Conservation (phyloP, 495 filamentous ascomycete genomes). For the Neurospora sp. region DNA sequence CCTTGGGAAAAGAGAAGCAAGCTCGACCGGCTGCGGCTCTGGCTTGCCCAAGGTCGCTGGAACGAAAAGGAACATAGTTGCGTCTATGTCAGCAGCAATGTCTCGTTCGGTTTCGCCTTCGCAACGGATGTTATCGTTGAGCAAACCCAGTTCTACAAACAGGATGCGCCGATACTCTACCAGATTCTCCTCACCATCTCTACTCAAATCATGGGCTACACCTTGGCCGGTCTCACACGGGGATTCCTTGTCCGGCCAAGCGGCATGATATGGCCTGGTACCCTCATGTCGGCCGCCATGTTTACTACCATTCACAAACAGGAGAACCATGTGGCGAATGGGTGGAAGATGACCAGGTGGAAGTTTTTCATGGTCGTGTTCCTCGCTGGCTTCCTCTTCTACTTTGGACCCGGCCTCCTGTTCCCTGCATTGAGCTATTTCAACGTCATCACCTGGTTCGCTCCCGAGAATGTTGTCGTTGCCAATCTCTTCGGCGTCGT, state of each 20-base stretch:
- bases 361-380: constrained; percentile 75
- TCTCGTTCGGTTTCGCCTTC: constrained; percentile 85
- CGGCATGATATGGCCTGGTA: constrained; percentile 88
- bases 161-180: constrained; percentile 61
- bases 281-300: constrained; percentile 79
- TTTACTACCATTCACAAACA: constrained; percentile 79
- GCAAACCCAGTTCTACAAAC: constrained; percentile 79
- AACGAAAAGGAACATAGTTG: constrained; percentile 83
- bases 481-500: constrained; percentile 76
- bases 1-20: constrained; percentile 18
- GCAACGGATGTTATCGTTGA: constrained; percentile 79
- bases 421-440: constrained; percentile 86
- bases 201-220: constrained; percentile 76
- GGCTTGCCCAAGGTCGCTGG: constrained; percentile 73
- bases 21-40: constrained; percentile 45
- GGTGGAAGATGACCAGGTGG: constrained; percentile 72
- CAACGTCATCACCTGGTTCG: constrained; percentile 85
- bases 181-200: constrained; percentile 74
- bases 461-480: constrained; percentile 63
- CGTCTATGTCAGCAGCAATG: constrained; percentile 82
- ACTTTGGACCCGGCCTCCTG: constrained; percentile 77
- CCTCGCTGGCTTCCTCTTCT: constrained; percentile 56
- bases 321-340: constrained; percentile 69
- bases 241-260: constrained; percentile 72
- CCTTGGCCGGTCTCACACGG: constrained; percentile 71